Base-by-base conservation (phyloP, 441 rosid genomes). In the Brassica balearica region DNA sequence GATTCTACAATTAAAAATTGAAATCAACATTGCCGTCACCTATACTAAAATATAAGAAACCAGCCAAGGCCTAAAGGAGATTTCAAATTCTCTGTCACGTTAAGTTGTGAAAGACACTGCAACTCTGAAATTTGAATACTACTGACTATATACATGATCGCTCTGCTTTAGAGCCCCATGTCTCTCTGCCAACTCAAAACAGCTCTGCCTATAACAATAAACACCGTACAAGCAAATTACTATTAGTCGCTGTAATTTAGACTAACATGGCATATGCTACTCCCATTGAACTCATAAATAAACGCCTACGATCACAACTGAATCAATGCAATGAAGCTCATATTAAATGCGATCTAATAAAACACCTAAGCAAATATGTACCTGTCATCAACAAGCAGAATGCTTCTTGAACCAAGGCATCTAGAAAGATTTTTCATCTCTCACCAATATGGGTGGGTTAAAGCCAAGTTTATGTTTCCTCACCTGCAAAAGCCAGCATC, bases 401-500 rank as follows among this genome's bases (percentile, higher is more conserved):
- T 9, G 25, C 29, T 51, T 73, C 66, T 32, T 43, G 41, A 77
- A 20, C 69, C 63, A 43, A 20, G 4, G 19, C 65, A 41, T 56
- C 56, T 46, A n/a, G 59, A 36, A n/a, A 62, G 65, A 61, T 61
- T 29, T 32, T 32, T 36, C 27, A 77, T 53, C 19, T 41, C 10
- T 59, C 69, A 46, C 77, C 81, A 71, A 36, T 72, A 70, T 17
- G 23, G 65, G 46, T 64, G 14, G 64, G 43, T 53, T 62, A 65
- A 12, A 27, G 62, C 48, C 72, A 67, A 66, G 67, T 25, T 62
- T 34, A 32, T 20, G 43, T 7, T 36, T 72, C 32, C 58, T 51
- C 34, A 23, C 65, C 81, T 67, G 63, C 12, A 67, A 72, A 77
- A 59, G 69, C 65, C 58, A 78, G 64, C 20, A 79, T 38, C 67